Conservation (phyloP, 2,329 filamentous ascomycete species). For the Orbilia javanica region DNA sequence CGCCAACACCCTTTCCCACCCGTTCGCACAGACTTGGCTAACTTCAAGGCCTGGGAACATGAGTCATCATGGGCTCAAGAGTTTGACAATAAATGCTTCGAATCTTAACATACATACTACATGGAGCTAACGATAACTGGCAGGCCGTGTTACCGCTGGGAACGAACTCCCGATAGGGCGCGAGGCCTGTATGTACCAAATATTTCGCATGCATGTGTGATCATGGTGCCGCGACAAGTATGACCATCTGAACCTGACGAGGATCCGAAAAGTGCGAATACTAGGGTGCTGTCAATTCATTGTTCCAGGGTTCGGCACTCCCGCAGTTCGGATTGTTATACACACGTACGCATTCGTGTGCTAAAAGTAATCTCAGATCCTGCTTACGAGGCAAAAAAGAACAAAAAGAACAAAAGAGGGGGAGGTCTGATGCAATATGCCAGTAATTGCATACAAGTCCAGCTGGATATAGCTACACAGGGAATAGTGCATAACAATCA, state of each 20-base stretch:
- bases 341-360: neutral
- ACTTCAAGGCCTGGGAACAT: neutral
- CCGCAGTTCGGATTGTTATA: conserved; percentile 1
- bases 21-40: neutral
- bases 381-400: conserved; percentile 14
- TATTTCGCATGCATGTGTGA: too few species aligned
- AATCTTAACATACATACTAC: neutral
- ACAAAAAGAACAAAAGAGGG: too few species aligned
- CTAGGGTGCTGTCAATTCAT: neutral
- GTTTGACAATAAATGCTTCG: neutral
- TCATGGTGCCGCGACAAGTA: too few species aligned
- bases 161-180: neutral
- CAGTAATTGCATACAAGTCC: neutral
- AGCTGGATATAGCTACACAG: conserved; percentile 8
- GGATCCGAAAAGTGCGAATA: neutral
- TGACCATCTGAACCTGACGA: neutral
- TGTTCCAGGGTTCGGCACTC: neutral
- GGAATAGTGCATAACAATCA: conserved; percentile 2
- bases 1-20: neutral
- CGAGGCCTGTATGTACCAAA: neutral
- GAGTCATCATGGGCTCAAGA: neutral
- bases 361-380: conserved; percentile 9
- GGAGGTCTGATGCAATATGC: conserved; percentile 1
- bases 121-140: neutral
- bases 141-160: neutral